Evolutionary conservation across 768 basidiomycete genomes (phyloP).

Genomic region (Rhizopogon roseolus): DNA sequence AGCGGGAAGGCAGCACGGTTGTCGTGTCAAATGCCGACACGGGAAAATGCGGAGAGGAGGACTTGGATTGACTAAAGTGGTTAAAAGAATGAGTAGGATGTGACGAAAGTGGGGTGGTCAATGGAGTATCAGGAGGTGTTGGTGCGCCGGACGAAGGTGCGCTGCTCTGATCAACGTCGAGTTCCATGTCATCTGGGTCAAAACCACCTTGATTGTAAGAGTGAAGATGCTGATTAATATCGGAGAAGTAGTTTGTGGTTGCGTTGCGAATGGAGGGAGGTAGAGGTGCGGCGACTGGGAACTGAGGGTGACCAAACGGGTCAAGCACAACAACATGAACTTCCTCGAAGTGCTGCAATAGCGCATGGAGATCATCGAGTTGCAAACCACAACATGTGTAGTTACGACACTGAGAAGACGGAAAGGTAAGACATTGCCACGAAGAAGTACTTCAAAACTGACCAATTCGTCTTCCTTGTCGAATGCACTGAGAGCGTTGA

Average conservation of each 20-base stretch:
- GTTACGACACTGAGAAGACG: constrained; percentile 59
- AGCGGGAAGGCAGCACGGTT: constrained; percentile 46
- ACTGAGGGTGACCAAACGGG: constrained; percentile 32
- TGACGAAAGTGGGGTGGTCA: constrained; percentile 36
- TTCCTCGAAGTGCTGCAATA: constrained; percentile 91
- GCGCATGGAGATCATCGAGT: constrained; percentile 71
- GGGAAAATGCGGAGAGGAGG: constrained; percentile 25
- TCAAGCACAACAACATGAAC: constrained; percentile 76
- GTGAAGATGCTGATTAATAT: constrained; percentile 18
- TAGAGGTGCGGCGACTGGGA: constrained; percentile 25
- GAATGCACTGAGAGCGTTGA: constrained; percentile 63
- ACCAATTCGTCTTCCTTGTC: constrained; percentile 74
- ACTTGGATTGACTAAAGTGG: constrained; percentile 26
- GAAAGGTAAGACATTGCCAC: not conserved
- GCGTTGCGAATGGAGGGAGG: constrained; percentile 26
- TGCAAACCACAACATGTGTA: constrained; percentile 87
- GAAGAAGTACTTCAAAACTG: constrained; percentile 20
- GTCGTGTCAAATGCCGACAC: constrained; percentile 50
- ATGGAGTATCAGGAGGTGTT: constrained; percentile 40
- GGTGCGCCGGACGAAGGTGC: constrained; percentile 40
- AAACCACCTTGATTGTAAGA: constrained; percentile 38
- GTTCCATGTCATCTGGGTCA: constrained; percentile 80
- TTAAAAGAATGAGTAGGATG: constrained; percentile 26
- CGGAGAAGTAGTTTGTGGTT: constrained; percentile 25
- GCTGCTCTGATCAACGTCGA: constrained; percentile 59